Conservation (phyloP, 169 alveolate genomes). For the Perkinsus marinus region DNA sequence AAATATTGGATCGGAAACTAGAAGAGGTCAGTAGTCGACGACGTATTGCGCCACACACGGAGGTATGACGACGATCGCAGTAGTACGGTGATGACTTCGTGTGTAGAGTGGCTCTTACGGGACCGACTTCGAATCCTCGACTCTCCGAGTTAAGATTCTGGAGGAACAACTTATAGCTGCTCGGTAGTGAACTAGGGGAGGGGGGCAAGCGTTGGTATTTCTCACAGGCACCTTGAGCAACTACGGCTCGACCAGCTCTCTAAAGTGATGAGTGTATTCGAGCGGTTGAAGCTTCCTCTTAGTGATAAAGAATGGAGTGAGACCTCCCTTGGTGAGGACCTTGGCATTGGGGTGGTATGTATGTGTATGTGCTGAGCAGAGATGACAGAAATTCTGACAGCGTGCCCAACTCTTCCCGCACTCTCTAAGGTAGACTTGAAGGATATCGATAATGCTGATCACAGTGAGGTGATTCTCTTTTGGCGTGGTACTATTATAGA, state of each 20-base stretch:
- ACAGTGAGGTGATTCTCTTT: background rate
- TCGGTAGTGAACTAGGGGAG: background rate
- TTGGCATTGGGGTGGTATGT: background rate
- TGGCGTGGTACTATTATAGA: background rate
- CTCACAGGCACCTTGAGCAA: background rate
- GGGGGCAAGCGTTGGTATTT: background rate
- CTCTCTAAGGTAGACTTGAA: background rate
- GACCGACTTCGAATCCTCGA: no score
- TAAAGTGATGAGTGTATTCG: background rate
- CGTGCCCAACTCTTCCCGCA: background rate
- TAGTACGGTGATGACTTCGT: no score
- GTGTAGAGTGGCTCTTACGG: no score
- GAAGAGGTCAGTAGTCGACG: background rate
- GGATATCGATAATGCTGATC: background rate
- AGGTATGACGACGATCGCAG: no score
- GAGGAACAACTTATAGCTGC: background rate
- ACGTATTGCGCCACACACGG: no score
- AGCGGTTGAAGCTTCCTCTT: background rate
- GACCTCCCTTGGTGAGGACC: background rate
- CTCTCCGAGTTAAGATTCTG: background rate
- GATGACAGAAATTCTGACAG: background rate
- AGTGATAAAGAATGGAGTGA: background rate
- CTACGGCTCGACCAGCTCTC: background rate
- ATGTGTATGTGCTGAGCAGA: background rate
- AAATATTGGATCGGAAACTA: background rate